Evolutionary conservation across 352 stramenopile genomes (phyloP), one percentile per base, ranked within the genome.

Genomic region (Pythium coloratum): DNA sequence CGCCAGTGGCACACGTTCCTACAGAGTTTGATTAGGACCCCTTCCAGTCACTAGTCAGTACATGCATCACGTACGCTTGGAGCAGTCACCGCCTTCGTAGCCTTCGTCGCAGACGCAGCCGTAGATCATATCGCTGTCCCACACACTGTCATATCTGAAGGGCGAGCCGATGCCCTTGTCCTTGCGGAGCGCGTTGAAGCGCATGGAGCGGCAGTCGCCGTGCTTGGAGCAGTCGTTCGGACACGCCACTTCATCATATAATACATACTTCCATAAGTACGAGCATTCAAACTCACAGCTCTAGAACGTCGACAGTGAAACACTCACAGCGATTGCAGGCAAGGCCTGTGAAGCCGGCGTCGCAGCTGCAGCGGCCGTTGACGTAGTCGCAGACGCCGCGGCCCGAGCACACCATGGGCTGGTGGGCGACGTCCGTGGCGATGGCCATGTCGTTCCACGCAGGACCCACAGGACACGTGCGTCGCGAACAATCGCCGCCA

Each of bases 401-500:
- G 34, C 85, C 87, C 36, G 85, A 91, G 70, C 85, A 94, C 30
- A 83, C 70, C 1, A 56, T 72, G 12, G 71, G 69, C 64, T 81
- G 74, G 61, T 94, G 82, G 14, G 82, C 84, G 6, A 59, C 56
- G 57, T 93, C 81, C 2, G 74, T 88, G n/a, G 71, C 74, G 18
- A 84, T 55, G 0, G 82, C 69, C 12, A 89, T 57, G 50, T 90
- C 82, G 26, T 73, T 85, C 86, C 84, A 94, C 53, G 82, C 76
- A 2, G 69, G 64, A 0, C 82, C 84, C 12, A 57, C 73, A 4
- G 86, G 82, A 51, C 84, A 94, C 36, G 73, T 70, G 80, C 86
- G 81, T 8, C 67, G 74, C 9, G 92, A 98, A 81, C 95, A 98
- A 76, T 98, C 95, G n/a, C 86, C 84, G 24, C 90, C 92, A 8